Conservation (phyloP, 176 grass and related monocot genomes). For the Aegilops tauschii region DNA sequence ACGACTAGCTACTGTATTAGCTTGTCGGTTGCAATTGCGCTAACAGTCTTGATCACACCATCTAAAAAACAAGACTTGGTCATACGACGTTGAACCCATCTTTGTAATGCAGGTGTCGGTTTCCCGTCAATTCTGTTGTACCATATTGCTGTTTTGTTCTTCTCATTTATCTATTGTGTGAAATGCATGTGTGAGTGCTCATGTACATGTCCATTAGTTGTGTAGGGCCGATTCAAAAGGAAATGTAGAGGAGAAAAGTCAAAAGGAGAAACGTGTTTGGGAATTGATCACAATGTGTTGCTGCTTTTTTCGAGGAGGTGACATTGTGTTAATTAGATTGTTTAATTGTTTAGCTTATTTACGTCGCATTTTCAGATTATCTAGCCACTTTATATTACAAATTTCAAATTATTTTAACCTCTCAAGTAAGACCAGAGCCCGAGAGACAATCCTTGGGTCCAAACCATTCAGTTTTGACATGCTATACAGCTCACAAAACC, state of each 20-base stretch:
- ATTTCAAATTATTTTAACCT: too few species aligned
- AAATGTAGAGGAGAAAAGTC: background rate
- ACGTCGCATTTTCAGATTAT: too few species aligned
- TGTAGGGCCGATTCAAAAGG: background rate
- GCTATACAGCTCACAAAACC: too few species aligned
- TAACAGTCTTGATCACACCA: background rate
- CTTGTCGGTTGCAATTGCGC: background rate
- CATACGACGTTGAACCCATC: background rate
- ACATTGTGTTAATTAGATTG: background rate
- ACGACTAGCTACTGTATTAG: background rate
- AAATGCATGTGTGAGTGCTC: background rate
- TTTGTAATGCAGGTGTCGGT: background rate
- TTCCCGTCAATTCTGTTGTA: background rate
- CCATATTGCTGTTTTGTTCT: background rate
- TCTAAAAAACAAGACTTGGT: background rate
- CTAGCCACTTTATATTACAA: too few species aligned
- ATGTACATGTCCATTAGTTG: background rate
- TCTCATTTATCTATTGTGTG: background rate
- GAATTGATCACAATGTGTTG: background rate
- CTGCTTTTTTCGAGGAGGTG: background rate
- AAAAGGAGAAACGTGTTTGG: background rate
- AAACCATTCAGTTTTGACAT: too few species aligned
- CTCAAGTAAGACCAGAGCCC: too few species aligned
- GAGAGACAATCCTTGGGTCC: too few species aligned
- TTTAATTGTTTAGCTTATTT: background rate